A percentile compares a stretch with the other conserved stretches of the same genome.
These are phyloP conservation scores for Microsporum canis DNA, from an alignment of 2,329 filamentous ascomycete genomes.

Conservation along the genomic window DNA sequence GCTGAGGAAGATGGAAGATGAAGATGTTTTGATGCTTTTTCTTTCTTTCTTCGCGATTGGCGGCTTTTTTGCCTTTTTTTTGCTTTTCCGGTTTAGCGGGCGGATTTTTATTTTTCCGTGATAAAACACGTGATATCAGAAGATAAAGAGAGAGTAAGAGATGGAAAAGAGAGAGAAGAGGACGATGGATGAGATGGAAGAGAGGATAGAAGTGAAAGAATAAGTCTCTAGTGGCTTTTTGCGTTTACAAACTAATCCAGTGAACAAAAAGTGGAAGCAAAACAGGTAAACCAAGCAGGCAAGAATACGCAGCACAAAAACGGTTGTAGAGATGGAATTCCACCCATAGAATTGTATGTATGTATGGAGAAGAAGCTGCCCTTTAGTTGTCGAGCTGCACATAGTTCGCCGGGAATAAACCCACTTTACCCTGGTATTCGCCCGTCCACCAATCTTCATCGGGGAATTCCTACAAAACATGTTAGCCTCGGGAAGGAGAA, in stretches of 20 bases:
- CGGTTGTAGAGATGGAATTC: not conserved
- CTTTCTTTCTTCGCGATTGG: not conserved
- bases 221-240: not conserved
- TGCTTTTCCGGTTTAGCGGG: not conserved
- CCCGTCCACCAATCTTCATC: slow-evolving; percentile 99
- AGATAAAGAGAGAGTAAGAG: not conserved
- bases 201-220: not conserved
- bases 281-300: slow-evolving; percentile 1
- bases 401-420: slow-evolving; percentile 61
- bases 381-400: slow-evolving; percentile 32
- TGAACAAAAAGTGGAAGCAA: not conserved
- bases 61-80: not conserved
- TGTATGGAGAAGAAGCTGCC: not conserved
- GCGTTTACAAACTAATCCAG: slow-evolving; percentile 4
- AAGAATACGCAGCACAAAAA: slow-evolving; percentile 1
- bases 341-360: not conserved
- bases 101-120: not conserved
- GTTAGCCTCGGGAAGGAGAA: not conserved
- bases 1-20: not conserved
- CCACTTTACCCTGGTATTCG: slow-evolving; percentile 63
- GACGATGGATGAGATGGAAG: not conserved
- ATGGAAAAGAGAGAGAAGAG: not conserved
- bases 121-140: not conserved
- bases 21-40: not conserved
- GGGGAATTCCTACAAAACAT: slow-evolving; percentile 63